Conservation (phyloP, 306 rosid genomes). For the Alnus rubra region DNA sequence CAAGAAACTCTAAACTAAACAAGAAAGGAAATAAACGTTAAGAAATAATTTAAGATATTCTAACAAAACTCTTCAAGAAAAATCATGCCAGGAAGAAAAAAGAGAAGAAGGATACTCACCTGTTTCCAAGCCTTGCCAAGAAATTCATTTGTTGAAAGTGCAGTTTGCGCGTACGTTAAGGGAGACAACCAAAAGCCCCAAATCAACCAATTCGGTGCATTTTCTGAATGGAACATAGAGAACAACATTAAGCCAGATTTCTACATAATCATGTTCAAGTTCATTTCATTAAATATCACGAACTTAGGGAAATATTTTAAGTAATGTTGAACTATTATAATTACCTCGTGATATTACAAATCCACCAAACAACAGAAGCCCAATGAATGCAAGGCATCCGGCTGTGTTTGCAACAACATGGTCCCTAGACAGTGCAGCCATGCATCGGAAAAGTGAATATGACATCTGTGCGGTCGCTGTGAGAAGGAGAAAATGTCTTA, state of each 20-base stretch:
- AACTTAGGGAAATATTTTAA: not conserved
- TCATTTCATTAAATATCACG: not conserved
- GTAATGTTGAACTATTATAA: not conserved
- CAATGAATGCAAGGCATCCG: not conserved
- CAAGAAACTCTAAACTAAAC: no score
- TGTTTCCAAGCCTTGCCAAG: conserved; percentile 40
- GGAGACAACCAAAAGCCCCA: conserved; percentile 55
- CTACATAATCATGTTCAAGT: not conserved
- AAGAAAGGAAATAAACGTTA: no score
- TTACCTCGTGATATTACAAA: conserved; percentile 21
- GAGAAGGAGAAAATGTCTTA: conserved; percentile 21
- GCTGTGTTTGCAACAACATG: conserved; percentile 25
- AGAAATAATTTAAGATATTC: no score
- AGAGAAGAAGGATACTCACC: conserved; percentile 16
- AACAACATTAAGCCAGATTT: not conserved
- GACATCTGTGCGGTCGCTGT: not conserved
- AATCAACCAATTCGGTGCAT: conserved; percentile 35
- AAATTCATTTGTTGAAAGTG: conserved; percentile 40
- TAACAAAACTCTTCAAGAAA: no score
- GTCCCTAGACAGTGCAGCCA: conserved; percentile 24
- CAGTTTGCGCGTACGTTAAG: conserved; percentile 42
- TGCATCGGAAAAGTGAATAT: conserved; percentile 24
- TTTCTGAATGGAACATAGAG: not conserved
- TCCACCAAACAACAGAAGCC: conserved; percentile 17
- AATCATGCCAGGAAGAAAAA: not conserved